Evolutionary conservation across 2,329 filamentous ascomycete species (phyloP).

Genomic region (Alternaria hordeiaustralica): DNA sequence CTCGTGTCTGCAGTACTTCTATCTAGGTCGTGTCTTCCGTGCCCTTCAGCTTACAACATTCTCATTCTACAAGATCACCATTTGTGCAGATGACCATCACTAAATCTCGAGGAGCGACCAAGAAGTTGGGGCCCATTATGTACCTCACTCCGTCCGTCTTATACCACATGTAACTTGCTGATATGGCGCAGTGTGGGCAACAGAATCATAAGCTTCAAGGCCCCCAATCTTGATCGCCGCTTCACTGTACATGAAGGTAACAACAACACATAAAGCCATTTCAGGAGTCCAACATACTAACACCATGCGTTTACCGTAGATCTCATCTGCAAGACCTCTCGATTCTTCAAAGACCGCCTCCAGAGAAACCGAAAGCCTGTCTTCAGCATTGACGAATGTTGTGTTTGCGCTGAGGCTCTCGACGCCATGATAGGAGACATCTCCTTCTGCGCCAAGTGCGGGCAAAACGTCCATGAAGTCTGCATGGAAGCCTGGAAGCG

Average conservation of each 20-base stretch:
- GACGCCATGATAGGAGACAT: constrained; percentile 9
- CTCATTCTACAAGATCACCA: not conserved
- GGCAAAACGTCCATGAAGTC: constrained; percentile 23
- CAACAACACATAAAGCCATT: not conserved
- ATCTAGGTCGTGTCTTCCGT: not conserved
- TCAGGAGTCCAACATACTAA: not conserved
- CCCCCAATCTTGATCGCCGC: constrained; percentile 3
- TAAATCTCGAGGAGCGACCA: not conserved
- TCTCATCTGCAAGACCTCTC: constrained; percentile 24
- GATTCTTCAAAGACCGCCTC: constrained; percentile 18
- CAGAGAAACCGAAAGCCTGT: constrained; percentile 21
- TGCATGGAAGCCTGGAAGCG: constrained; percentile 18
- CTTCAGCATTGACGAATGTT: constrained; percentile 16
- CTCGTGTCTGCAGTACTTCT: not conserved
- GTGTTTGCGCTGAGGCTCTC: constrained; percentile 23
- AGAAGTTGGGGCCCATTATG: constrained; percentile 1
- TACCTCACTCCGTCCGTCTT: not conserved
- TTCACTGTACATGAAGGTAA: constrained; percentile 26
- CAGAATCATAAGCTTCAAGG: constrained; percentile 12
- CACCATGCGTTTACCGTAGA: constrained; percentile 8
- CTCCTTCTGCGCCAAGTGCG: constrained; percentile 25
- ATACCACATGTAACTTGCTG: not conserved
- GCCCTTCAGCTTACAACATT: not conserved
- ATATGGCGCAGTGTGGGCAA: constrained; percentile 3
- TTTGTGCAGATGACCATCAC: not conserved